Conservation (phyloP, 1,284 basidiomycete genomes). For the Tranzscheliella williamsii region DNA sequence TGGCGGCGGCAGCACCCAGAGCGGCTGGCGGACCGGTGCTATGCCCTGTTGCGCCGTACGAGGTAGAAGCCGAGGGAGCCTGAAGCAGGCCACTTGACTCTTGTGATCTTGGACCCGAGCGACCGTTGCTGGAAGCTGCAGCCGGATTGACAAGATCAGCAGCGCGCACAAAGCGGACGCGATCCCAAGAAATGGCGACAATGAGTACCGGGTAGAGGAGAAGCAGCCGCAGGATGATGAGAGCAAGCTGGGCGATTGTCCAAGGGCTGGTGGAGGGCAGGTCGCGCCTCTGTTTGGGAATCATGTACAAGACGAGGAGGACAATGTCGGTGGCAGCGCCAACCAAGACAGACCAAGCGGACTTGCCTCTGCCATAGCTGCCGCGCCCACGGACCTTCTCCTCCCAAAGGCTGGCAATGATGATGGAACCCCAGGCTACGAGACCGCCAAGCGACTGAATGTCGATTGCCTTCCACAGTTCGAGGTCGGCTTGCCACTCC, state of each 20-base stretch:
- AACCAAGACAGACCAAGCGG: conserved; percentile 18
- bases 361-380: conserved; percentile 48
- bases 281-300: conserved; percentile 16
- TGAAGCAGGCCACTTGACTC: conserved; percentile 14
- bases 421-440: conserved; percentile 43
- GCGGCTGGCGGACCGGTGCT: conserved; percentile 1
- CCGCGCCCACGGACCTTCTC: conserved; percentile 40
- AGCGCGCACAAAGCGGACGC: conserved; percentile 42
- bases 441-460: conserved; percentile 48
- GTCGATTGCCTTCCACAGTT: conserved; percentile 43
- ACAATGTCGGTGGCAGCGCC: conserved; percentile 35
- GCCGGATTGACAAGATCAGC: conserved; percentile 26
- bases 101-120: conserved; percentile 3
- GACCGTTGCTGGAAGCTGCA: conserved; percentile 4
- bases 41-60: conserved; percentile 26
- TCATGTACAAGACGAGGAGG: conserved; percentile 34
- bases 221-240: conserved; percentile 42
- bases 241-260: conserved; percentile 43
- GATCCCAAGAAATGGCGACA: conserved; percentile 42
- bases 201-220: conserved; percentile 45
- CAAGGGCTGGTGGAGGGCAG: conserved; percentile 29
- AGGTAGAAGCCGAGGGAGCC: conserved; percentile 7
- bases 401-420: conserved; percentile 46
- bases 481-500: conserved; percentile 47
- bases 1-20: background rate